Conservation (phyloP, 176 grass and related monocot genomes). For the Typha latifolia region DNA sequence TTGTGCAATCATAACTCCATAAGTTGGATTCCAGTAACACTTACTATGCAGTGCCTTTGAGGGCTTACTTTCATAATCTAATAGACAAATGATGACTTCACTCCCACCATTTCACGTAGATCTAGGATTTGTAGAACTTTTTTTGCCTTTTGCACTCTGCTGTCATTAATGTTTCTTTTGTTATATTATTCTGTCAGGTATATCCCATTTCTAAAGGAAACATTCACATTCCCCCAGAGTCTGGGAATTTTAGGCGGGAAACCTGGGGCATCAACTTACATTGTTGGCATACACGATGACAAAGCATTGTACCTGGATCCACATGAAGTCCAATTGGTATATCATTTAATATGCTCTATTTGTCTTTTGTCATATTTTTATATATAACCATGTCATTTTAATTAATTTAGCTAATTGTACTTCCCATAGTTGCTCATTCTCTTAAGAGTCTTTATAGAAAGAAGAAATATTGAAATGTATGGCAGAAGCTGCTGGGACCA, state of each 20-base stretch:
- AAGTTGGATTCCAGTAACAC: too few relatives aligned
- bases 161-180: slow-evolving; percentile 2
- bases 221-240: slow-evolving; percentile 92
- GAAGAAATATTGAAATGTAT: background rate
- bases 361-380: background rate
- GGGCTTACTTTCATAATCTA: too few relatives aligned
- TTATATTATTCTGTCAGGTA: slow-evolving; percentile 44
- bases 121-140: too few relatives aligned
- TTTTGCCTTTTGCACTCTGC: background rate
- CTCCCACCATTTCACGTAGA: too few relatives aligned
- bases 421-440: background rate
- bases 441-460: background rate
- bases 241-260: slow-evolving; percentile 97
- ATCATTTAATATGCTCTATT: slow-evolving; percentile 5
- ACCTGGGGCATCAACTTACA: slow-evolving; percentile 89
- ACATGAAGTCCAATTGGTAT: slow-evolving; percentile 83
- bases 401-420: background rate
- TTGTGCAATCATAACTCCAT: too few relatives aligned
- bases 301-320: slow-evolving; percentile 87
- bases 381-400: background rate
- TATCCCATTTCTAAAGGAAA: slow-evolving; percentile 84
- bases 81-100: too few relatives aligned
- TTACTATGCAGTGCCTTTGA: too few relatives aligned
- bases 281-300: slow-evolving; percentile 92
- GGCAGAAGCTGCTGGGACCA: background rate